A percentile compares a stretch with the other conserved stretches of the same genome.
Evolutionary conservation across 208 protist species (phyloP).

Genomic region (Novymonas esmeraldas): DNA sequence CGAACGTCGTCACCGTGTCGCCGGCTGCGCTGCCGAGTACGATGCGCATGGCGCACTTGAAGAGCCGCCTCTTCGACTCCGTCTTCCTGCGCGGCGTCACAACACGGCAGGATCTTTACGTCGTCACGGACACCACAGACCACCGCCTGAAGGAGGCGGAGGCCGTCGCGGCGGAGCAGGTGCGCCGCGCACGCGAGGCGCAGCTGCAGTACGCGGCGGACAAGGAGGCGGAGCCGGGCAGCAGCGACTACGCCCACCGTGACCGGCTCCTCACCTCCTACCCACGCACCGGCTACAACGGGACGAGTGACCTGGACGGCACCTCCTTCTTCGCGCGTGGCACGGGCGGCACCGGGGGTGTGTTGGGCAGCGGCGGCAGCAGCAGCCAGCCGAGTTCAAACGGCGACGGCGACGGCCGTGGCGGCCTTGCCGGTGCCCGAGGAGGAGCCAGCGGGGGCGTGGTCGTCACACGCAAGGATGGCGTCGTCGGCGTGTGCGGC

Average conservation of each 20-base stretch:
- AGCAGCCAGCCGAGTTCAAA: background rate
- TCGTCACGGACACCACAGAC: slow-evolving; percentile 32
- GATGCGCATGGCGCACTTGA: slow-evolving; percentile 20
- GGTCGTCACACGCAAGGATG: background rate
- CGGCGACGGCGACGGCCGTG: background rate
- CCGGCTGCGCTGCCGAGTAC: slow-evolving; percentile 10
- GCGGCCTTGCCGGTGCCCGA: background rate
- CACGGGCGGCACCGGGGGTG: background rate
- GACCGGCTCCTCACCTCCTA: slow-evolving; percentile 13
- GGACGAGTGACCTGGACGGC: slow-evolving; percentile 7
- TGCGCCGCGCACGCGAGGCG: slow-evolving; percentile 24
- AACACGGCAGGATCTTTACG: slow-evolving; percentile 60
- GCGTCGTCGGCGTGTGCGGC: background rate
- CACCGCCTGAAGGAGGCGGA: slow-evolving; percentile 40
- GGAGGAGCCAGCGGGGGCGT: background rate
- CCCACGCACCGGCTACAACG: slow-evolving; percentile 15
- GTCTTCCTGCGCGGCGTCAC: slow-evolving; percentile 70
- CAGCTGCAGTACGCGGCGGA: slow-evolving; percentile 16
- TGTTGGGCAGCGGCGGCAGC: background rate
- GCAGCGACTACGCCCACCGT: slow-evolving; percentile 2
- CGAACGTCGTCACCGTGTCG: slow-evolving; percentile 65
- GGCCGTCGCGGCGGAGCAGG: slow-evolving; percentile 31
- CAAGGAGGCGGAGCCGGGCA: slow-evolving; percentile 8
- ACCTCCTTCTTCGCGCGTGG: background rate
- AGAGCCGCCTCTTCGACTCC: slow-evolving; percentile 26